Conservation (phyloP, 331 rosid genomes). For the Malus hybrid region DNA sequence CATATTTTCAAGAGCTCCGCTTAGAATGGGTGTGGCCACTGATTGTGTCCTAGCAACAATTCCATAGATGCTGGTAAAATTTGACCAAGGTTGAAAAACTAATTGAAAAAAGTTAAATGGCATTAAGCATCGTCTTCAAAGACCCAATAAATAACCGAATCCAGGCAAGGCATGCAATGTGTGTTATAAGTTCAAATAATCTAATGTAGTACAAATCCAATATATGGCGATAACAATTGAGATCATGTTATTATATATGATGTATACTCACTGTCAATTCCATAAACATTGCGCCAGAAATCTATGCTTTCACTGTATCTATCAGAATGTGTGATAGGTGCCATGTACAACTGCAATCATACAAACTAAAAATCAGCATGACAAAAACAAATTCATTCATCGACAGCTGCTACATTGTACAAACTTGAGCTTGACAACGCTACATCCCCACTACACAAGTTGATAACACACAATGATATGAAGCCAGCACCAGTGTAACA, state of each 20-base stretch:
- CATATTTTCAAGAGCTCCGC: neutral
- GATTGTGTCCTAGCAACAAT: neutral
- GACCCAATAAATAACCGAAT: neutral
- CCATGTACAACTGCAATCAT: conserved; percentile 69
- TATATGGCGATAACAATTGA: neutral
- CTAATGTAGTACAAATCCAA: neutral
- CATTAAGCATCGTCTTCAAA: neutral
- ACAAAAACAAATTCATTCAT: neutral
- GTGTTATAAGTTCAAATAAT: neutral
- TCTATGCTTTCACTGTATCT: conserved; percentile 86
- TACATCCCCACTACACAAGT: neutral
- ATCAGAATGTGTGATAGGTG: conserved; percentile 82
- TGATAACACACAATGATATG: neutral
- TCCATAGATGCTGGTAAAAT: neutral
- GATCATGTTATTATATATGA: conserved; percentile 5
- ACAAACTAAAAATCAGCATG: conserved; percentile 19
- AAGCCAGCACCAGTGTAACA: neutral
- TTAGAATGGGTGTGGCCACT: neutral
- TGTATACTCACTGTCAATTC: conserved; percentile 80
- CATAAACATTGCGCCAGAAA: conserved; percentile 98
- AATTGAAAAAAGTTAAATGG: neutral
- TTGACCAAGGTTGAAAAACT: neutral
- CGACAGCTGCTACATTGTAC: neutral
- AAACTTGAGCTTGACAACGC: neutral
- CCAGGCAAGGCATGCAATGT: neutral